Evolutionary conservation across 202 grass and related monocot genomes (phyloP).

Genomic region (Panicum virgatum): DNA sequence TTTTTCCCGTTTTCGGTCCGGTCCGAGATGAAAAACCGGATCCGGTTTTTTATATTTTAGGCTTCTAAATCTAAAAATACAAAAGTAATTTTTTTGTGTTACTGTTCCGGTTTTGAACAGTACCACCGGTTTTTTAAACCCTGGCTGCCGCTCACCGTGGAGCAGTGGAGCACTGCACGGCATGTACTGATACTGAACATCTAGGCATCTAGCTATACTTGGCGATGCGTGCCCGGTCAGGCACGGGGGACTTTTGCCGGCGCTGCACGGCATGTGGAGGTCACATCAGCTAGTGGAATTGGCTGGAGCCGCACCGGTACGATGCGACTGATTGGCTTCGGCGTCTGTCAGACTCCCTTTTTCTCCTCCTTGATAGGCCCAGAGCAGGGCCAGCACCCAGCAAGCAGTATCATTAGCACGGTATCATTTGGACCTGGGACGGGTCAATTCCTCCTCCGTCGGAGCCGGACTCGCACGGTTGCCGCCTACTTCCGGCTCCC

Average conservation of each 20-base stretch:
- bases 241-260: not conserved
- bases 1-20: too few relatives aligned
- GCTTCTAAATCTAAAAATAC: too few relatives aligned
- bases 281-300: slow-evolving; percentile 20
- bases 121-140: too few relatives aligned
- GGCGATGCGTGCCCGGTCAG: slow-evolving; percentile 8
- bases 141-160: not conserved
- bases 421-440: too few relatives aligned
- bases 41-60: too few relatives aligned
- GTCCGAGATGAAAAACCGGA: too few relatives aligned
- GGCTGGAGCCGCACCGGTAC: not conserved
- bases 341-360: not conserved
- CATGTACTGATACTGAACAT: too few relatives aligned
- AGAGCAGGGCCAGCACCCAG: not conserved
- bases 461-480: not conserved
- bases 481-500: not conserved
- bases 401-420: not conserved
- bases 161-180: too few relatives aligned
- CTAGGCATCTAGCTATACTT: too few relatives aligned
- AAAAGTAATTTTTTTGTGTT: too few relatives aligned
- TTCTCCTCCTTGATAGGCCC: not conserved
- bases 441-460: not conserved
- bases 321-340: not conserved
- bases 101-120: too few relatives aligned
- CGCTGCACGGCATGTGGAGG: slow-evolving; percentile 3